Evolutionary conservation across 352 stramenopile species (phyloP).

Genomic region (Globisporangium apiculatum): DNA sequence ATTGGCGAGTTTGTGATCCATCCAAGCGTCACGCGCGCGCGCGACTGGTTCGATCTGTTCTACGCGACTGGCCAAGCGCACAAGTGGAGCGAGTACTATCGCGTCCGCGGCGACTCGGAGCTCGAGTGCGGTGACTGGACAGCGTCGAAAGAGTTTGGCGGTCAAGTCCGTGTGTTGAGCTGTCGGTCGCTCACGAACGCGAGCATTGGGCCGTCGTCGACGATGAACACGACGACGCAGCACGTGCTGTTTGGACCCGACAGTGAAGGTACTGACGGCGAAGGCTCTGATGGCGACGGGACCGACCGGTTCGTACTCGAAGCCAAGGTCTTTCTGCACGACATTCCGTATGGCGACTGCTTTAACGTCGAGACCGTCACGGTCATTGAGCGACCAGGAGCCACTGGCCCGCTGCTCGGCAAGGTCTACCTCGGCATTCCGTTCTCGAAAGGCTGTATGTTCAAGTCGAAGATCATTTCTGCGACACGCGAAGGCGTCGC

Average conservation of each 20-base stretch:
- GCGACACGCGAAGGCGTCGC: conserved; percentile 55
- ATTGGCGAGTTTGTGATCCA: conserved; percentile 67
- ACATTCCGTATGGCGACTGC: conserved; percentile 84
- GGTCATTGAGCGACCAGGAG: conserved; percentile 35
- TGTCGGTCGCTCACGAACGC: conserved; percentile 76
- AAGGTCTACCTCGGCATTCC: conserved; percentile 72
- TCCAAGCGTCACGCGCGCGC: conserved; percentile 32
- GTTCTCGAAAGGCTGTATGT: conserved; percentile 87
- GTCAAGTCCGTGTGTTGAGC: conserved; percentile 51
- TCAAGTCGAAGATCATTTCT: conserved; percentile 87
- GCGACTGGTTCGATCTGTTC: conserved; percentile 65
- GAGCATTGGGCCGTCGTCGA: conserved; percentile 73
- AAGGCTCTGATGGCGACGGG: conserved; percentile 9
- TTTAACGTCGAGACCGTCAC: conserved; percentile 74
- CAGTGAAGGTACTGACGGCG: conserved; percentile 21
- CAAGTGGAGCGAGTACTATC: conserved; percentile 54
- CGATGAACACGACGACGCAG: conserved; percentile 78
- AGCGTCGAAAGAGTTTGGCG: conserved; percentile 57
- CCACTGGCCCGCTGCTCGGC: conserved; percentile 35
- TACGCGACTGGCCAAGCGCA: conserved; percentile 41
- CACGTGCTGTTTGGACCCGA: conserved; percentile 33
- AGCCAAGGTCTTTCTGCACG: conserved; percentile 59
- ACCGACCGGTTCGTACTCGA: conserved; percentile 37
- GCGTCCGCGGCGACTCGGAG: conserved; percentile 69
- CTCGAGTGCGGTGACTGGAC: conserved; percentile 63